Evolutionary conservation across 345 rosid genomes (phyloP), one percentile per base, ranked within the genome.

Genomic region (Raphanus raphanistrum): DNA sequence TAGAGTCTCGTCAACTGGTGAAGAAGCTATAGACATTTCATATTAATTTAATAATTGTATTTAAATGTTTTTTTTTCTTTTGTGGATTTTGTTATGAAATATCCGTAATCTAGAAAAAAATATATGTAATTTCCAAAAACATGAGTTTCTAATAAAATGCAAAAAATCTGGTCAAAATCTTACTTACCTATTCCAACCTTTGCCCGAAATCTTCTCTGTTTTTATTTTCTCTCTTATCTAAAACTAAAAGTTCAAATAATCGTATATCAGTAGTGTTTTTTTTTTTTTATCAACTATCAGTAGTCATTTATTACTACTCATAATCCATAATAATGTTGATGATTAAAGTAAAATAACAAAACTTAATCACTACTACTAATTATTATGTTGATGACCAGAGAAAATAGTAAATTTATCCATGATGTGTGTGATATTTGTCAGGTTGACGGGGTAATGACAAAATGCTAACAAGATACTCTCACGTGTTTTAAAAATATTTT

Each of bases 1-100:
- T 74, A 80, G 73, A 78, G 59, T 9, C 2, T 79, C 8, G 63
- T 59, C n/a, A 15, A 70, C 64, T 25, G 35, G 70, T 38, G 57
- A 29, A 29, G 41, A 71, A 29, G 16, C 55, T 48, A 29, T 12
- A 8, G 0, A 5, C 50, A 13, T 16, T 48, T 48, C 5, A 13
- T 12, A 3, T 12, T 48, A 1, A 48, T 48, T 54, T 48, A 13
- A 4, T 48, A 4, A 2, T 6, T 48, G n/a, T 21, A 21, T 21
- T 48, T 48, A 48, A 15, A 50, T 15, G 12, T 5, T 4, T 33
- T 29, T 31, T 4, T 6, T 36, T 43, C n/a, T n/a, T 4, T n/a
- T 48, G 55, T 25, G 17, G 55, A 48, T 70, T 15, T 52, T 52
- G 55, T 48, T 52, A 52, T n/a, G 25, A 52, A 31, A 69, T 21